Percentiles rank a stretch among this genome's conserved stretches.
These are phyloP conservation scores for Zymoseptoria crescenta DNA, from an alignment of 2,329 filamentous ascomycete species.

Conservation along the genomic window DNA sequence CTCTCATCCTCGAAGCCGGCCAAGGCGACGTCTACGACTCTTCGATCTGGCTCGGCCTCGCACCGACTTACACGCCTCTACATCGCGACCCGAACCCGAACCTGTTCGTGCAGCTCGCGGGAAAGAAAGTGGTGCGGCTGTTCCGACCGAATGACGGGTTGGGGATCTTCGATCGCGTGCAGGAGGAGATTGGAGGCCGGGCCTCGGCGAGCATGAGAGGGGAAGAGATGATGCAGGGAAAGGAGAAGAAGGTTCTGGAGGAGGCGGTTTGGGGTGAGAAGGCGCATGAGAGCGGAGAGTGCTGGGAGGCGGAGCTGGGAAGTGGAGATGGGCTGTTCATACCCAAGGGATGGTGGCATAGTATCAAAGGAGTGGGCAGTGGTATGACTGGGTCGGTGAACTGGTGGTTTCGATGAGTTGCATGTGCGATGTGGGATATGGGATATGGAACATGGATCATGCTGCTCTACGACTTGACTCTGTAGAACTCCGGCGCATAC, in stretches of 20 bases:
- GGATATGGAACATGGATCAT: background rate
- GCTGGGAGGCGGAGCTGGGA: slow-evolving; percentile 39
- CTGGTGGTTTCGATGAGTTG: background rate
- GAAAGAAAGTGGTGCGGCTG: slow-evolving; percentile 65
- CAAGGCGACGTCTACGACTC: slow-evolving; percentile 80
- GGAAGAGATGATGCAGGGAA: slow-evolving; percentile 84
- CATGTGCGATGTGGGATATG: background rate
- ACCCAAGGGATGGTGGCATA: slow-evolving; percentile 82
- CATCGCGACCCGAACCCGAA: slow-evolving; percentile 95
- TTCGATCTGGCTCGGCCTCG: slow-evolving; percentile 79
- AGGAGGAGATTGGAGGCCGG: slow-evolving; percentile 32
- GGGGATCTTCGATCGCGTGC: slow-evolving; percentile 53
- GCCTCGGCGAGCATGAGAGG: slow-evolving; percentile 54
- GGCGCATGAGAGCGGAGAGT: slow-evolving; percentile 11
- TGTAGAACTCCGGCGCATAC: slow-evolving; percentile 78
- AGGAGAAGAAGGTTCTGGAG: slow-evolving; percentile 60
- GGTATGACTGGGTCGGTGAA: slow-evolving; percentile 52
- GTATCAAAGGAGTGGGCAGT: slow-evolving; percentile 56
- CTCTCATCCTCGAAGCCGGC: slow-evolving; percentile 54
- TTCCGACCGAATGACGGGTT: slow-evolving; percentile 58
- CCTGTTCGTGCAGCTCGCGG: slow-evolving; percentile 73
- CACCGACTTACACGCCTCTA: slow-evolving; percentile 81
- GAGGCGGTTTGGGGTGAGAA: slow-evolving; percentile 58
- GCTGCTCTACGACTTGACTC: slow-evolving; percentile 36
- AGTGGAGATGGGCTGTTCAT: slow-evolving; percentile 70